Conservation (phyloP, 1,284 basidiomycete genomes). For the Athelia psychrophila region DNA sequence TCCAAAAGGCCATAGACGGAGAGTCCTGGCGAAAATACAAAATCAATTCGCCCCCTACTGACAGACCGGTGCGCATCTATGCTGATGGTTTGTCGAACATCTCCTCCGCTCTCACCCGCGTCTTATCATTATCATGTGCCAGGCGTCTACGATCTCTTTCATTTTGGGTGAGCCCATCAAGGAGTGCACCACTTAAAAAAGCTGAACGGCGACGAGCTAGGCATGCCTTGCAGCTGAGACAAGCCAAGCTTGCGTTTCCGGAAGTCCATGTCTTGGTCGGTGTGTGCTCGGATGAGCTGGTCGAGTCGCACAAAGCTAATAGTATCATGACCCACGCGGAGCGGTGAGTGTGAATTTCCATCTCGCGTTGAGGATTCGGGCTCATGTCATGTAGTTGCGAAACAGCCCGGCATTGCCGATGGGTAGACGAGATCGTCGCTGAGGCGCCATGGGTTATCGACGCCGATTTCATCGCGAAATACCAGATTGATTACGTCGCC, state of each 20-base stretch:
- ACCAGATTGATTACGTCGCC: conserved; percentile 94
- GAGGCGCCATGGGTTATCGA: conserved; percentile 94
- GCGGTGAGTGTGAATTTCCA: conserved; percentile 42
- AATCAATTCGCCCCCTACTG: conserved; percentile 81
- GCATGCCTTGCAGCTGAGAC: conserved; percentile 90
- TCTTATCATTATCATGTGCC: conserved; percentile 17
- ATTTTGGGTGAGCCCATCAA: conserved; percentile 77
- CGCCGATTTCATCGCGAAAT: conserved; percentile 77
- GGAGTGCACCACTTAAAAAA: neutral
- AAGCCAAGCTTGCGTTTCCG: conserved; percentile 92
- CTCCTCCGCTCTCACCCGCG: conserved; percentile 2
- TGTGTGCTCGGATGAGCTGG: conserved; percentile 83
- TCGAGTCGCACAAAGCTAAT: conserved; percentile 72
- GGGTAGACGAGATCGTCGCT: conserved; percentile 96
- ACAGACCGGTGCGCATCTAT: conserved; percentile 87
- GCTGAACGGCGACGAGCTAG: conserved; percentile 37
- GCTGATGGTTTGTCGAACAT: conserved; percentile 79
- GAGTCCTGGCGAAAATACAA: conserved; percentile 67
- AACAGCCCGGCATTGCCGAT: conserved; percentile 89
- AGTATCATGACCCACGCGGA: conserved; percentile 88
- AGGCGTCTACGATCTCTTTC: conserved; percentile 94
- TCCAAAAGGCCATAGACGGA: conserved; percentile 66
- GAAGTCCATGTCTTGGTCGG: conserved; percentile 88
- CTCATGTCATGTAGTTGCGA: conserved; percentile 55
- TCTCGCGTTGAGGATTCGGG: conserved; percentile 5